Conservation (phyloP, 225 moss, liverwort and hornwort species). For the Anthoceros angustus region DNA sequence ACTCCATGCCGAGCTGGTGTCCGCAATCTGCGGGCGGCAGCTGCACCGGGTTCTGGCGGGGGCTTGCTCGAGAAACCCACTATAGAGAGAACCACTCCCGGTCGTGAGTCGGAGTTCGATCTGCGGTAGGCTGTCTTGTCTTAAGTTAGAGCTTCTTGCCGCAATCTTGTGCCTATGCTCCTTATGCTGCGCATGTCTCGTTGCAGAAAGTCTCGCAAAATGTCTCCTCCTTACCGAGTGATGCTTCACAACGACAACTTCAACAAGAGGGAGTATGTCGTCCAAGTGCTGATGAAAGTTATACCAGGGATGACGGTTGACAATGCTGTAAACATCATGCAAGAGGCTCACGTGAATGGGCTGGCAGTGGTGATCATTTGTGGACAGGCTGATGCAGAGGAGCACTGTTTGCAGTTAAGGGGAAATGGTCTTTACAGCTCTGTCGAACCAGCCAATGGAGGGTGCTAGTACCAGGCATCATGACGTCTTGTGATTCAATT, state of each 20-base stretch:
- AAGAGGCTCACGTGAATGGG: conserved; percentile 77
- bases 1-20: not conserved
- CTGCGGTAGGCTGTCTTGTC: conserved; percentile 33
- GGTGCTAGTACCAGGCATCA: conserved; percentile 17
- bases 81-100: conserved; percentile 60
- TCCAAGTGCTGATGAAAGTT: conserved; percentile 89
- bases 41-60: conserved; percentile 61
- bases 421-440: conserved; percentile 75
- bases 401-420: conserved; percentile 72
- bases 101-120: conserved; percentile 81
- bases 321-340: conserved; percentile 84
- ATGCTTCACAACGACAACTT: conserved; percentile 93
- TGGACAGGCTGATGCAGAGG: conserved; percentile 74
- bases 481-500: not conserved
- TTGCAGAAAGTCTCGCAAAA: conserved; percentile 57
- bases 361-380: conserved; percentile 85
- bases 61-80: conserved; percentile 73
- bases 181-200: not conserved
- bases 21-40: conserved; percentile 24
- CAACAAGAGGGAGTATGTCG: conserved; percentile 87
- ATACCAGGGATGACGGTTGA: conserved; percentile 91
- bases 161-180: not conserved
- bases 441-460: conserved; percentile 65
- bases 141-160: not conserved
- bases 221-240: conserved; percentile 77